These are phyloP conservation scores for Stemphylium beticola DNA, from an alignment of 2,329 filamentous ascomycete species.

Conservation along the genomic window DNA sequence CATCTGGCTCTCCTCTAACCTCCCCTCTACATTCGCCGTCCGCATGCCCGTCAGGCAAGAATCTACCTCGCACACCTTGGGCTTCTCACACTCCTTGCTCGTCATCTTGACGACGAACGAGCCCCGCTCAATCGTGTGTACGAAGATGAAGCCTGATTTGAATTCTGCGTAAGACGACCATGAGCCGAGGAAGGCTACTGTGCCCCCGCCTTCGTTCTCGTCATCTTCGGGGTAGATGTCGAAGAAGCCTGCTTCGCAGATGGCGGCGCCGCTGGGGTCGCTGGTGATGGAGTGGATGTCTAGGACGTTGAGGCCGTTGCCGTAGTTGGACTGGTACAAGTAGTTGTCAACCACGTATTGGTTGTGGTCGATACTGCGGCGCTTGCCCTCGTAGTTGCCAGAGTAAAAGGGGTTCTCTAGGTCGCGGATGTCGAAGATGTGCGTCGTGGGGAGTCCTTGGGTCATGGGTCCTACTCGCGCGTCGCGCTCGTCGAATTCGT, in stretches of 20 bases:
- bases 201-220: conserved; percentile 40
- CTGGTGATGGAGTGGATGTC: conserved; percentile 47
- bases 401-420: conserved; percentile 43
- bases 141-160: conserved; percentile 43
- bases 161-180: conserved; percentile 49
- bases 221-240: conserved; percentile 52
- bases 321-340: conserved; percentile 51
- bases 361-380: conserved; percentile 52
- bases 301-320: conserved; percentile 45
- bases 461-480: conserved; percentile 36
- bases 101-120: conserved; percentile 42
- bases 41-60: conserved; percentile 24
- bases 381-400: conserved; percentile 47
- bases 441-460: conserved; percentile 37
- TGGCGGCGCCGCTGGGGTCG: conserved; percentile 42
- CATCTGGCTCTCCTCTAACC: conserved; percentile 21
- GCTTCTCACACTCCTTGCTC: conserved; percentile 27
- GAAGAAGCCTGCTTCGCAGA: conserved; percentile 51
- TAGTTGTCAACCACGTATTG: conserved; percentile 50
- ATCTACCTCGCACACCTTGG: conserved; percentile 28
- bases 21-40: conserved; percentile 28
- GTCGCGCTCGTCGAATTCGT: conserved; percentile 42
- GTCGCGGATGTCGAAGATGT: conserved; percentile 43
- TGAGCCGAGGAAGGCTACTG: conserved; percentile 48
- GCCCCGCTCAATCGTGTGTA: conserved; percentile 47